Conservation (phyloP, 129 eudicot species). For the Lonicera japonica region DNA sequence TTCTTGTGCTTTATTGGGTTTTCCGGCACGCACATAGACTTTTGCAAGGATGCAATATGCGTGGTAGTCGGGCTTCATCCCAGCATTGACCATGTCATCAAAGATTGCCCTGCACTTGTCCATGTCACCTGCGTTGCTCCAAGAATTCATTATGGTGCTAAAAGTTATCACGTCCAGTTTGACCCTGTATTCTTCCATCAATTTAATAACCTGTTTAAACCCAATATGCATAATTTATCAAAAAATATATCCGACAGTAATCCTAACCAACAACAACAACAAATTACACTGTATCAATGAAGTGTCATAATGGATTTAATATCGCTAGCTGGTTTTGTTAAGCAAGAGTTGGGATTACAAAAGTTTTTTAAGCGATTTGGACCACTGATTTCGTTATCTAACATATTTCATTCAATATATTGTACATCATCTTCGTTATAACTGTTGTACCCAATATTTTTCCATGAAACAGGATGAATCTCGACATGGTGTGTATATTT, state of each 20-base stretch:
- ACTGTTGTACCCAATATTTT: too few species aligned
- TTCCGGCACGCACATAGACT: conserved; percentile 45
- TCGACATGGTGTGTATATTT: too few species aligned
- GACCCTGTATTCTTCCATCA: conserved; percentile 52
- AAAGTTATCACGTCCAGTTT: conserved; percentile 56
- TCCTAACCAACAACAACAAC: too few species aligned
- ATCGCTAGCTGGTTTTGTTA: background rate
- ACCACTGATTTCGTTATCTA: too few species aligned
- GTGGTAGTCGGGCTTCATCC: conserved; percentile 44
- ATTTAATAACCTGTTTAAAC: conserved; percentile 28
- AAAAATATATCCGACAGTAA: too few species aligned
- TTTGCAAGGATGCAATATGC: conserved; percentile 54
- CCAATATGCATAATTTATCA: too few species aligned
- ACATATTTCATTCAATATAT: too few species aligned
- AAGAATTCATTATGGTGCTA: conserved; percentile 57
- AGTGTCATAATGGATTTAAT: background rate
- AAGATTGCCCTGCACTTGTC: conserved; percentile 46
- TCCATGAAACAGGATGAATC: too few species aligned
- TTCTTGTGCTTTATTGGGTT: conserved; percentile 52
- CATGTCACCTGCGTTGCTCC: conserved; percentile 52
- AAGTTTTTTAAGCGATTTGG: too few species aligned
- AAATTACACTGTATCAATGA: background rate
- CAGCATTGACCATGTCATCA: conserved; percentile 49
- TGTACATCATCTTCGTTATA: too few species aligned
- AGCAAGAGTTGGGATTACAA: too few species aligned